phyloP scores from a whole-genome alignment of 441 rosid species.

The Eutrema salsugineum region DNA sequence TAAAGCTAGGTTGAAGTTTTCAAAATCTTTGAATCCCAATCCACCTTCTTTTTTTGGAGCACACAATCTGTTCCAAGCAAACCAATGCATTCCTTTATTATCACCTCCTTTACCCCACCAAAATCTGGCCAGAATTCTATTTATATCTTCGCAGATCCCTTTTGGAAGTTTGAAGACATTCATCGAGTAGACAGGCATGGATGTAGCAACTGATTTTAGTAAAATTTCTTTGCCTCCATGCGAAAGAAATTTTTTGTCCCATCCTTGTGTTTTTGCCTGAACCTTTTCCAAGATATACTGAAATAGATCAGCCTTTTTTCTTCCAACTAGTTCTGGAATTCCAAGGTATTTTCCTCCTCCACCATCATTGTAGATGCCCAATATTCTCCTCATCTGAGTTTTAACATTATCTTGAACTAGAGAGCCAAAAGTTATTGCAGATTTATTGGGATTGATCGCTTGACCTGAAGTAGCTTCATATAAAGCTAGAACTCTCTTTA shows the following conservation, averaged over 20 bases:
- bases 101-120: not conserved
- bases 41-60: not conserved
- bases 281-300: not conserved
- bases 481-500: no score
- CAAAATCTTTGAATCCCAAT: no score
- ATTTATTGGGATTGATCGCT: not conserved
- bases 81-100: not conserved
- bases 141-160: no score
- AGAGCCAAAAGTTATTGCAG: not conserved
- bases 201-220: not conserved
- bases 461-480: no score
- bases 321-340: not conserved
- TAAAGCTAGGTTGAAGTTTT: no score
- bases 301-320: not conserved
- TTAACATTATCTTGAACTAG: not conserved
- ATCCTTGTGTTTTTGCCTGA: not conserved
- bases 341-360: not conserved
- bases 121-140: not conserved
- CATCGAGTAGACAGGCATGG: not conserved
- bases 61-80: not conserved
- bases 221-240: not conserved
- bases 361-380: not conserved
- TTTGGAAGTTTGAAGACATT: not conserved
- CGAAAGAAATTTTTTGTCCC: not conserved
- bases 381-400: not conserved